Base-by-base conservation (phyloP, 2,329 filamentous ascomycete species). In the Trichoderma sp. region DNA sequence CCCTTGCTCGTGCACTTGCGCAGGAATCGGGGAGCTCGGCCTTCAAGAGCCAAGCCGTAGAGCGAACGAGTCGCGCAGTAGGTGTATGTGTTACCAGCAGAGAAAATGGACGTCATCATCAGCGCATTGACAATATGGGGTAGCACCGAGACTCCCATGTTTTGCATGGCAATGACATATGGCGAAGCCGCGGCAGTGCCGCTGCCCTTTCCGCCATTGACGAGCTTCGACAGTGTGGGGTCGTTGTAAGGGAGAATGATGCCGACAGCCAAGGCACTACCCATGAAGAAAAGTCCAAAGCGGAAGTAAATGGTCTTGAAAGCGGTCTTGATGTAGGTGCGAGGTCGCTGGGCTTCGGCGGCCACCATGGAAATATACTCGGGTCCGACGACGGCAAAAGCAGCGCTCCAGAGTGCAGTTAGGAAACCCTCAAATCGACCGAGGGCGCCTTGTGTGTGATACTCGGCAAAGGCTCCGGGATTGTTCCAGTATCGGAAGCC, bases 271-370 rank as follows among this genome's bases (percentile, higher is more conserved):
- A 94, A 81, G 2, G 89, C 88, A 5, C 90, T 90, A 3, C 91
- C 84, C 29, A 92, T 84, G 79, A 92, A 93, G 80, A 93, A 93
- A 19, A 88, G 79, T 2, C 87, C 89, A 61, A 93, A 85, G 56
- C 92, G 88, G 77, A 89, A 91, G 79, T 92, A 92, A 7, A 92
- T 89, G 0, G 88, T 89, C 74, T 92, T 92, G 81, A 88, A 93
- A 1, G 91, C 91, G 58, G 84, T 85, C 37, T 90, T 90, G 78
- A 94, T 86, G 59, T 87, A 86, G 13, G 79, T 81, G 5, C 89
- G 85, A 0, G 90, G 90, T 71, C 89, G 87, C 74, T 90, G 83
- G 2, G 89, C 85, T 77, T 92, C 90, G 58, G 90, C 91, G 16
- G 92, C 89, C 0, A 91, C 92, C 74, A 88, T 89, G 37, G 85